A percentile compares a stretch with the other conserved stretches of the same genome.
Evolutionary conservation across 768 basidiomycete species (phyloP).

Genomic region (Obba rivulosa): DNA sequence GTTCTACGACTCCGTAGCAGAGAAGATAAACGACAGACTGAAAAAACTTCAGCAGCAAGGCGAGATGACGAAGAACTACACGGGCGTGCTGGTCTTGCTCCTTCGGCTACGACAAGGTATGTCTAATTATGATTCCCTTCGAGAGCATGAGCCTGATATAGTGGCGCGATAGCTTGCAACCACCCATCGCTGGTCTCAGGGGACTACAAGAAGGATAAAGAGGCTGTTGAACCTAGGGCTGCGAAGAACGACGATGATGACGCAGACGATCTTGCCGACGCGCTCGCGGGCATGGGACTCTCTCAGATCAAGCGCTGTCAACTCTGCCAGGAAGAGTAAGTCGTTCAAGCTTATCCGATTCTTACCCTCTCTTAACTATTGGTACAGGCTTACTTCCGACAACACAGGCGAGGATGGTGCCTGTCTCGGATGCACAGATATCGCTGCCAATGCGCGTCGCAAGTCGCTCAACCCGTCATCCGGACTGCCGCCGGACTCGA

Average conservation of each 20-base stretch:
- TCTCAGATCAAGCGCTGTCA: slow-evolving; percentile 58
- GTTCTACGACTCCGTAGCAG: slow-evolving; percentile 66
- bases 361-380: not conserved
- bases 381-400: slow-evolving; percentile 21
- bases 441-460: slow-evolving; percentile 43
- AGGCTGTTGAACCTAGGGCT: slow-evolving; percentile 66
- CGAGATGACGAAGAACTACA: slow-evolving; percentile 55
- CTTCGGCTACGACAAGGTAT: slow-evolving; percentile 87
- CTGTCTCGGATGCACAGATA: slow-evolving; percentile 44
- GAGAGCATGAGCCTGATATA: not conserved
- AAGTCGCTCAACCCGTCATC: slow-evolving; percentile 28
- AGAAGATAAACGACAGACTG: slow-evolving; percentile 32
- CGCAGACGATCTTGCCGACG: slow-evolving; percentile 69
- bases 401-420: slow-evolving; percentile 38
- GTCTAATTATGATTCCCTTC: slow-evolving; percentile 9
- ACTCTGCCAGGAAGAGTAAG: slow-evolving; percentile 70
- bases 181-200: slow-evolving; percentile 81
- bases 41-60: slow-evolving; percentile 57
- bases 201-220: slow-evolving; percentile 67
- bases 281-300: slow-evolving; percentile 69
- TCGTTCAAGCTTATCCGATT: slow-evolving; percentile 5
- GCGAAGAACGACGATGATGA: slow-evolving; percentile 49
- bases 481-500: slow-evolving; percentile 61
- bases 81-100: slow-evolving; percentile 62
- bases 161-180: slow-evolving; percentile 63